Evolutionary conservation across 1,139 yeast genomes (phyloP).

Genomic region (Candida glucosophila): DNA sequence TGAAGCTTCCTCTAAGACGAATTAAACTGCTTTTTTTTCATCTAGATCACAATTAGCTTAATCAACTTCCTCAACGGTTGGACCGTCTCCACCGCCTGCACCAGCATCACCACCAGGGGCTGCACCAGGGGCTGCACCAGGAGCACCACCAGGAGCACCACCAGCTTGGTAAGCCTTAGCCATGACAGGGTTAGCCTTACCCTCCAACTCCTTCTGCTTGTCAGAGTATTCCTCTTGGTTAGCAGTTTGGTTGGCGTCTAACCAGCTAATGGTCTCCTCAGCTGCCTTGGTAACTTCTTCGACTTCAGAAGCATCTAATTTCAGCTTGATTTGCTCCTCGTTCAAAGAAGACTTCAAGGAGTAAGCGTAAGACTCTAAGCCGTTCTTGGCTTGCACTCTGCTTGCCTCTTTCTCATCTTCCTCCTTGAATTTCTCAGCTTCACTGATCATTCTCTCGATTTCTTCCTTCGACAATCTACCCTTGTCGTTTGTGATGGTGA

Average conservation of each 20-base stretch:
- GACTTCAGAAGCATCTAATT: slow-evolving; percentile 74
- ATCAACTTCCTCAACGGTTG: slow-evolving; percentile 93
- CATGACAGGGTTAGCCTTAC: slow-evolving; percentile 90
- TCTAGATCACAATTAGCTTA: slow-evolving; percentile 19
- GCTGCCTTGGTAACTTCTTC: slow-evolving; percentile 75
- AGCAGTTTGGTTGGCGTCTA: slow-evolving; percentile 82
- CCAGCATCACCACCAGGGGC: slow-evolving; percentile 58
- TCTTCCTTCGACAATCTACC: slow-evolving; percentile 47
- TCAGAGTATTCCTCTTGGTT: slow-evolving; percentile 80
- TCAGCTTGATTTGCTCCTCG: slow-evolving; percentile 76
- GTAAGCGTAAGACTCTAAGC: slow-evolving; percentile 86
- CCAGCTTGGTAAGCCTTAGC: slow-evolving; percentile 81
- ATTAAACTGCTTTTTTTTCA: too few relatives aligned
- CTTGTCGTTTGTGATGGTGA: slow-evolving; percentile 43
- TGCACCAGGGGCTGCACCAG: too few relatives aligned
- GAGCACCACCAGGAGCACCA: slow-evolving; percentile 48
- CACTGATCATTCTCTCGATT: slow-evolving; percentile 42
- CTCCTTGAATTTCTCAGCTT: slow-evolving; percentile 44
- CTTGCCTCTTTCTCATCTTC: slow-evolving; percentile 41
- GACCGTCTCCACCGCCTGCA: slow-evolving; percentile 71
- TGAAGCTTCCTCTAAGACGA: too few relatives aligned
- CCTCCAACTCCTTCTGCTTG: slow-evolving; percentile 91
- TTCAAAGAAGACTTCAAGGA: slow-evolving; percentile 75
- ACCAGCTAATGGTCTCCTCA: slow-evolving; percentile 80
- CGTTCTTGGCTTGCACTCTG: slow-evolving; percentile 64